Base-by-base conservation (phyloP, 2,329 filamentous ascomycete genomes). In the Fusarium sp. region DNA sequence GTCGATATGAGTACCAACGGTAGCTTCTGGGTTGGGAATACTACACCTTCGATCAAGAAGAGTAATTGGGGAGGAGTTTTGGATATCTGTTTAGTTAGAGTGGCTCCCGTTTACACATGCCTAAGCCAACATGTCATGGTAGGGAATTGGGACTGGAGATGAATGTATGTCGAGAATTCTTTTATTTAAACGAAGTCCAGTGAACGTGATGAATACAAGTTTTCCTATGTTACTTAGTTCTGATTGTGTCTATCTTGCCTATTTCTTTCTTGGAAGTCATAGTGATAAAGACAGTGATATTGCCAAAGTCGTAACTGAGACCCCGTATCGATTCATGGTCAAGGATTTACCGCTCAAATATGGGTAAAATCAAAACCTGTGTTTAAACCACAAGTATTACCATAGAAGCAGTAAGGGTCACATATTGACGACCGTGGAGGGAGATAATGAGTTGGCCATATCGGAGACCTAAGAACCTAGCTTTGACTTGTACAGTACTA, bases 21-120 rank as follows among this genome's bases (percentile, higher is more conserved):
- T 53, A 80, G 86, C 29, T 84, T 85, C 52, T 88, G 88, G 74
- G 65, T 73, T 22, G 83, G 87, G 56, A 82, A 44, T 40, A 49
- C 31, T 56, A 44, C 39, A 53, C 25, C 22, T 38, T 49, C 39
- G 31, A 34, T 44, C 44, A 47, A 84, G 65, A 83, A 83, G 44
- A 77, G 79, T 77, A 86, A 65, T 65, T 31, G 32, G 44, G 46
- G 42, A 49, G 56, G 52, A 49, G 47, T 45, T 53, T 40, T 38
- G 61, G 19, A 51, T 53, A 45, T 58, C 47, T 60, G 32, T 24
- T 41, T 60, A 60, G 57, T 54, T 58, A 65, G 61, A 64, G 42
- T 24, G 45, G 49, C 45, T 45, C 47, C 50, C 39, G 45, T 64
- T 64, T 44, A 44, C 55, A 60, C 50, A 47, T 35, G 29, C 49